These are phyloP conservation scores for Bruguiera gymnorhiza DNA, from an alignment of 345 rosid species.

Conservation along the genomic window DNA sequence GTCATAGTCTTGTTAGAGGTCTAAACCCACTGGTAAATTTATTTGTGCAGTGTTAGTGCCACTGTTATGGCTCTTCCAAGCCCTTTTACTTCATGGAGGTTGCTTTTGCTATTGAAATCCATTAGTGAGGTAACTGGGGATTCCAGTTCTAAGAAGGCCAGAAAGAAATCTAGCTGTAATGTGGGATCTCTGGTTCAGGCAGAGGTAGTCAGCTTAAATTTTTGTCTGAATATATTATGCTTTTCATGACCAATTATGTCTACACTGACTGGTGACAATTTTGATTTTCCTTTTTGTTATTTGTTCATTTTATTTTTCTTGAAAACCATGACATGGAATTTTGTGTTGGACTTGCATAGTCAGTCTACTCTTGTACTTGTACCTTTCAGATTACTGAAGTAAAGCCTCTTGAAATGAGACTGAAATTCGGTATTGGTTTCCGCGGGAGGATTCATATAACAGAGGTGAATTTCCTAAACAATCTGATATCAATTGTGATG, in stretches of 20 bases:
- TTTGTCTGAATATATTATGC: neutral
- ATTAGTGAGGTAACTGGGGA: slow-evolving; percentile 52
- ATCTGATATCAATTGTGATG: slow-evolving; percentile 13
- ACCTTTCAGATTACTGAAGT: slow-evolving; percentile 74
- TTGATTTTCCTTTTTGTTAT: neutral
- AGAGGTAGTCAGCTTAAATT: slow-evolving; percentile 51
- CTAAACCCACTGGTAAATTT: neutral
- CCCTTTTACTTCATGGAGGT: slow-evolving; percentile 61
- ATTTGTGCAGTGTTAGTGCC: slow-evolving; percentile 59
- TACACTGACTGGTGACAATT: neutral
- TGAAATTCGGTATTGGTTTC: slow-evolving; percentile 77
- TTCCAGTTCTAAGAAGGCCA: slow-evolving; percentile 75
- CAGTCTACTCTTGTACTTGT: neutral
- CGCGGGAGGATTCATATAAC: slow-evolving; percentile 85
- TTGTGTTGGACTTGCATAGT: neutral
- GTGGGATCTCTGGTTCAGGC: slow-evolving; percentile 83
- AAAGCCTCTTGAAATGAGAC: slow-evolving; percentile 73
- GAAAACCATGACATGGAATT: neutral
- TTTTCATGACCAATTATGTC: neutral
- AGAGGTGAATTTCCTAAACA: slow-evolving; percentile 52
- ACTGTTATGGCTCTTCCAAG: slow-evolving; percentile 69
- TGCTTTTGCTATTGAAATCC: slow-evolving; percentile 80
- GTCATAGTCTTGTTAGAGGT: neutral
- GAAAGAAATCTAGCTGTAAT: slow-evolving; percentile 57
- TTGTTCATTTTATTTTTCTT: neutral